Percentiles rank a stretch among this genome's conserved stretches.
phyloP scores from a whole-genome alignment of 2,329 filamentous ascomycete species.

The Botryotinia calthae region DNA sequence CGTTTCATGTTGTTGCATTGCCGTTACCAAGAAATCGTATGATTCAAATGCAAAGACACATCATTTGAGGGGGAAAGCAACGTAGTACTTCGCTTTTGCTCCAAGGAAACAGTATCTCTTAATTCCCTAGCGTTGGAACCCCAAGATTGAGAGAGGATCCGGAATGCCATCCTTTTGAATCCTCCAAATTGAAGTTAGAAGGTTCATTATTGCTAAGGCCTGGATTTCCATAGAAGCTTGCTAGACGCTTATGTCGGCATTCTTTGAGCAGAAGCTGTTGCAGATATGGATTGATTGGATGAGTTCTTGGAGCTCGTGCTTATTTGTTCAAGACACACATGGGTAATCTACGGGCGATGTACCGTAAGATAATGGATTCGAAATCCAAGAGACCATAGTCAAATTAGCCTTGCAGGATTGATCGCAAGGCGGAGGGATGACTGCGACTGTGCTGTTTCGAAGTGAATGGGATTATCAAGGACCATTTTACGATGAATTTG shows the following conservation, averaged over 20 bases:
- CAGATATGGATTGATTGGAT: neutral
- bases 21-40: neutral
- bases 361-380: neutral
- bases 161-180: neutral
- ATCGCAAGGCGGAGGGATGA: neutral
- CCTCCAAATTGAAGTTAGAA: neutral
- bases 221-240: neutral
- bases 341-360: neutral
- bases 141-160: neutral
- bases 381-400: neutral
- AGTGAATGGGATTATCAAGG: neutral
- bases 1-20: neutral
- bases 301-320: neutral
- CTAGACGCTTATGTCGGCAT: neutral
- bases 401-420: conserved; percentile 2
- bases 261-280: neutral
- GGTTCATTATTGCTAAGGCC: neutral
- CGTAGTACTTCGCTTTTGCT: neutral
- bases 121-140: neutral
- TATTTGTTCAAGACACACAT: neutral
- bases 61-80: too few species aligned
- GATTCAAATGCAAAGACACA: neutral
- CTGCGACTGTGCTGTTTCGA: neutral
- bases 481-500: neutral
- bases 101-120: neutral